phyloP scores from a whole-genome alignment of 768 basidiomycete species.

The Agaricus sinodeliciosus region DNA sequence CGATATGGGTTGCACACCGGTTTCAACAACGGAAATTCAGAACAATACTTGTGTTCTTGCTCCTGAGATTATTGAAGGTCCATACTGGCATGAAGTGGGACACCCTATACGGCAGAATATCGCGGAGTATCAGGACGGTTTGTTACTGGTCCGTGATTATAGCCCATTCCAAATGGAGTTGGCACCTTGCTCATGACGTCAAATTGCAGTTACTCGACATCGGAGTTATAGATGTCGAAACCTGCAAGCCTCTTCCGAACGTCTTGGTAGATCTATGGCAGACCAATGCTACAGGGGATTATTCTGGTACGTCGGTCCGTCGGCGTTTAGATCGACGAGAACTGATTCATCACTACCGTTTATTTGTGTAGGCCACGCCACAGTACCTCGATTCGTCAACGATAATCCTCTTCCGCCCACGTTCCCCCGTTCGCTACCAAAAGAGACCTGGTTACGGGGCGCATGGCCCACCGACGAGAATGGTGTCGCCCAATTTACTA shows the following conservation, averaged over 20 bases:
- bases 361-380: conserved; percentile 33
- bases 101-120: conserved; percentile 50
- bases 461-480: conserved; percentile 49
- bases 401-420: conserved; percentile 33
- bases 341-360: background rate
- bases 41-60: conserved; percentile 51
- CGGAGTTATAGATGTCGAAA: conserved; percentile 52
- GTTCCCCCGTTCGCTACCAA: conserved; percentile 34
- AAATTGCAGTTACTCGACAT: conserved; percentile 39
- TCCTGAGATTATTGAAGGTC: conserved; percentile 48
- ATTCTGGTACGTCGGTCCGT: conserved; percentile 32
- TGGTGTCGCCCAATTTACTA: conserved; percentile 48
- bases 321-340: background rate
- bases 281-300: conserved; percentile 48
- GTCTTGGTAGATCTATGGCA: conserved; percentile 55
- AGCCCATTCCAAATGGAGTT: background rate
- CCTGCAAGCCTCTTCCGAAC: conserved; percentile 49
- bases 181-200: background rate
- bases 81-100: conserved; percentile 43
- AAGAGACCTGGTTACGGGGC: conserved; percentile 45
- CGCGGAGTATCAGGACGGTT: conserved; percentile 43
- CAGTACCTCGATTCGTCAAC: conserved; percentile 32
- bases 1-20: conserved; percentile 37
- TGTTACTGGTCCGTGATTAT: conserved; percentile 31
- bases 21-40: conserved; percentile 39